Conservation (phyloP, 495 filamentous ascomycete species). For the Aspergillus funiculosus region DNA sequence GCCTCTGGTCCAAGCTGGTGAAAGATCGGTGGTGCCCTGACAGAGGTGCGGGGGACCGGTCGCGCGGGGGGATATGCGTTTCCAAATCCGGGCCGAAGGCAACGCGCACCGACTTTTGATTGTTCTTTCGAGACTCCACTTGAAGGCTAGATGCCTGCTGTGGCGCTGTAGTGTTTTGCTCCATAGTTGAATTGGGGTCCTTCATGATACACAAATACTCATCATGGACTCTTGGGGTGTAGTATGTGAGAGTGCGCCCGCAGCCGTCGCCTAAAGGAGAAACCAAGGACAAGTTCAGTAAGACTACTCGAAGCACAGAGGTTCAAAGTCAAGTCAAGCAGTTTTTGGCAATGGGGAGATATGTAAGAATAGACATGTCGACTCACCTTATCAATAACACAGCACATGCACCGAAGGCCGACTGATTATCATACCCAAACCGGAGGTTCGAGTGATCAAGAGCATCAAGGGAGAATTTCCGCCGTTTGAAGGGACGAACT, state of each 20-base stretch:
- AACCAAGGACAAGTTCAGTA: not conserved
- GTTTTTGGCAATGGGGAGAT: not conserved
- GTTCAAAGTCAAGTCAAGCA: too few species aligned
- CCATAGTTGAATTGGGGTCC: slow-evolving; percentile 38
- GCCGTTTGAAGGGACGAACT: not conserved
- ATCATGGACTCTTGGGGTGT: slow-evolving; percentile 33
- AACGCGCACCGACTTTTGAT: slow-evolving; percentile 38
- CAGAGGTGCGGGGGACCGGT: slow-evolving; percentile 36
- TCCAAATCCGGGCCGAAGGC: slow-evolving; percentile 43
- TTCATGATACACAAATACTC: slow-evolving; percentile 36
- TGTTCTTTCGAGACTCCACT: slow-evolving; percentile 32
- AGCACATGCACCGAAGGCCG: slow-evolving; percentile 11
- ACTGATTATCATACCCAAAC: slow-evolving; percentile 16
- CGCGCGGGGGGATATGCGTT: slow-evolving; percentile 39
- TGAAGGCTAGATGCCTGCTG: slow-evolving; percentile 27
- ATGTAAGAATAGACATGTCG: slow-evolving; percentile 1
- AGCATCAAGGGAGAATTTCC: not conserved
- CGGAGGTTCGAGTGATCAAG: slow-evolving; percentile 10
- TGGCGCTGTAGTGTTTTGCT: slow-evolving; percentile 25
- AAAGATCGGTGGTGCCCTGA: slow-evolving; percentile 37
- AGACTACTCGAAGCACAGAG: too few species aligned
- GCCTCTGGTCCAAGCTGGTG: slow-evolving; percentile 32
- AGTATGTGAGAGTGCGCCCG: slow-evolving; percentile 10
- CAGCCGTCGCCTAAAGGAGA: slow-evolving; percentile 12
- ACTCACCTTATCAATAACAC: slow-evolving; percentile 21